These are phyloP conservation scores for Saccharomycopsis olivae DNA, from an alignment of 805 yeast species.

Conservation along the genomic window DNA sequence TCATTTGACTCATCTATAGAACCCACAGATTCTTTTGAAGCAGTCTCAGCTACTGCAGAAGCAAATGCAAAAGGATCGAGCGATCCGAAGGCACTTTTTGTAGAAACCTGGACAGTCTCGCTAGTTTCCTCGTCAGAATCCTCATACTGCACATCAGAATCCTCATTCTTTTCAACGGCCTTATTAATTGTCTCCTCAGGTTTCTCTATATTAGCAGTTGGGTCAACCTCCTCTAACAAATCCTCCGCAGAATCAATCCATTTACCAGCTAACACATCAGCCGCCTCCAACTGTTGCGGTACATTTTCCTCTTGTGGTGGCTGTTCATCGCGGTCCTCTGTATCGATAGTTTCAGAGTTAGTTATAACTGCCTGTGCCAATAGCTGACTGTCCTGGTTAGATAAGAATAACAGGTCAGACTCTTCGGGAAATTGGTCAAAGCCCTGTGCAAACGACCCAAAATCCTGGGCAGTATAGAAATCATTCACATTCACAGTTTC, in stretches of 20 bases:
- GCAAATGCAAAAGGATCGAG: conserved; percentile 11
- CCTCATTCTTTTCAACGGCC: neutral
- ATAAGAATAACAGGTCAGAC: neutral
- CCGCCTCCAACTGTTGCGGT: too few relatives aligned
- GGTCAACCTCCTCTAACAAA: neutral
- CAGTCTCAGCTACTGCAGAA: neutral
- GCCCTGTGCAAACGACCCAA: neutral
- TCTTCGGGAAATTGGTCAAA: neutral
- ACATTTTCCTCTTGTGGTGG: too few relatives aligned
- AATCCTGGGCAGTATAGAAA: conserved; percentile 3
- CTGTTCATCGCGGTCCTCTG: too few relatives aligned
- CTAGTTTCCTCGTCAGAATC: neutral
- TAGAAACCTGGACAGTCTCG: too few relatives aligned
- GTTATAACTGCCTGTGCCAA: neutral
- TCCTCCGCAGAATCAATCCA: neutral
- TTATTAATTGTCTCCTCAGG: neutral
- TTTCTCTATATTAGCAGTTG: neutral
- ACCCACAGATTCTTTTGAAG: conserved; percentile 1
- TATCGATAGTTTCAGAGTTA: neutral
- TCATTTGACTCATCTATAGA: neutral
- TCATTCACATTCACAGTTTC: neutral
- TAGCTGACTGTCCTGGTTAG: neutral
- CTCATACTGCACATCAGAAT: neutral
- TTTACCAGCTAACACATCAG: too few relatives aligned
- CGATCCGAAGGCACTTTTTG: conserved; percentile 7